phyloP scores from a whole-genome alignment of 768 basidiomycete species.

The Cytidiella melzeri region DNA sequence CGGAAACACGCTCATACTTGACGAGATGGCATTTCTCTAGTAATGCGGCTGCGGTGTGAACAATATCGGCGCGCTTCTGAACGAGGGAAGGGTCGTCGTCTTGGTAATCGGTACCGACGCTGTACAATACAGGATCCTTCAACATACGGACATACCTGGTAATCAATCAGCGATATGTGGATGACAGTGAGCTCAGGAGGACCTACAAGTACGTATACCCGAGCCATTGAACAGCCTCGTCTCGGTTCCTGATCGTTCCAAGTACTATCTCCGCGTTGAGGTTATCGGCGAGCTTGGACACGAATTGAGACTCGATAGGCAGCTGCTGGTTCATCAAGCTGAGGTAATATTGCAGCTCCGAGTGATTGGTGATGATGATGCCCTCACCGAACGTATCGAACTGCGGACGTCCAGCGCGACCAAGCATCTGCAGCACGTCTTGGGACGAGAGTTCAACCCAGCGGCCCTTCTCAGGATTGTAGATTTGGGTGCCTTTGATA shows the following conservation, averaged over 20 bases:
- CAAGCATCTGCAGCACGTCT: constrained; percentile 98
- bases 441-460: constrained; percentile 96
- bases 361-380: constrained; percentile 96
- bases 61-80: constrained; percentile 92
- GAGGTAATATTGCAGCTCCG: constrained; percentile 95
- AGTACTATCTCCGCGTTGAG: constrained; percentile 96
- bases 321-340: constrained; percentile 94
- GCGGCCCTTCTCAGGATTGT: constrained; percentile 96
- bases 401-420: constrained; percentile 94
- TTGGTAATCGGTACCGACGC: constrained; percentile 84
- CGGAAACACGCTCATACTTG: constrained; percentile 87
- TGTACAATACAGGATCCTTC: constrained; percentile 80
- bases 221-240: constrained; percentile 97
- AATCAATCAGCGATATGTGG: constrained; percentile 6
- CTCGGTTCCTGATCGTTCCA: constrained; percentile 89
- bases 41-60: constrained; percentile 87
- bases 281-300: constrained; percentile 88
- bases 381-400: constrained; percentile 97
- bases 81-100: constrained; percentile 78
- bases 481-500: constrained; percentile 99
- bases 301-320: constrained; percentile 95
- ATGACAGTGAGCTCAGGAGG: constrained; percentile 1
- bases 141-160: constrained; percentile 92
- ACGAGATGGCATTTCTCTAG: constrained; percentile 92
- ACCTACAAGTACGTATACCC: constrained; percentile 90